Evolutionary conservation across 163 green algal genomes (phyloP).

Genomic region (Scenedesmus sp.): DNA sequence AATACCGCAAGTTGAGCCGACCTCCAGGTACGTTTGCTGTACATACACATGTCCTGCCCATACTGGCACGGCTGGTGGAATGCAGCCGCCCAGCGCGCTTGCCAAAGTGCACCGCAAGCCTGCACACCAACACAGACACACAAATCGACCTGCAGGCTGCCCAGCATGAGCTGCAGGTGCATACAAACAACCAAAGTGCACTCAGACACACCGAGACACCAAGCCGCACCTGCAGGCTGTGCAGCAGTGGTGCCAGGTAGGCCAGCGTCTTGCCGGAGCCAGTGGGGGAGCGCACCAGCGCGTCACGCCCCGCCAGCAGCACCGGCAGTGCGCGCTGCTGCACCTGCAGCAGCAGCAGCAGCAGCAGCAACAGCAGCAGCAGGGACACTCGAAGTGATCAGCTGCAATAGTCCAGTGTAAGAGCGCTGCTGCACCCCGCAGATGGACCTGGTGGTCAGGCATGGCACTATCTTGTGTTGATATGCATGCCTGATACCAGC

Average conservation of each 20-base stretch:
- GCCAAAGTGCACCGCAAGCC: not conserved
- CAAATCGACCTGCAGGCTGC: too few species aligned
- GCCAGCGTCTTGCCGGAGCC: slow-evolving; percentile 95
- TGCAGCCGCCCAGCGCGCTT: too few species aligned
- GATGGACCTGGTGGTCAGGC: too few species aligned
- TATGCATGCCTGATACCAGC: too few species aligned
- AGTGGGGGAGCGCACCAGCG: slow-evolving; percentile 88
- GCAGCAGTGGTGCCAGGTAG: slow-evolving; percentile 93
- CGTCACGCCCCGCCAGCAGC: slow-evolving; percentile 85
- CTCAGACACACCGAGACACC: too few species aligned
- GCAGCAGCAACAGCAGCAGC: not conserved
- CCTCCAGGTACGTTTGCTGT: too few species aligned
- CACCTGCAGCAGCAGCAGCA: slow-evolving; percentile 61
- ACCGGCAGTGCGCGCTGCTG: slow-evolving; percentile 78
- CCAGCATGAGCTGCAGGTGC: too few species aligned
- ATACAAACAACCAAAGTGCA: too few species aligned
- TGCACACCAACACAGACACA: not conserved
- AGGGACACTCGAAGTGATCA: not conserved
- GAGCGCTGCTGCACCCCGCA: too few species aligned
- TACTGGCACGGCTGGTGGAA: too few species aligned
- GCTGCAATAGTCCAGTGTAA: not conserved
- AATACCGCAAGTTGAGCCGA: not conserved
- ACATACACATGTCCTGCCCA: too few species aligned
- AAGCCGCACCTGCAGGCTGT: slow-evolving; percentile 68
- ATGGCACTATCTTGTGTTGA: too few species aligned